These are phyloP conservation scores for Aspergillus bombycis DNA, from an alignment of 2,329 filamentous ascomycete species.

Conservation along the genomic window DNA sequence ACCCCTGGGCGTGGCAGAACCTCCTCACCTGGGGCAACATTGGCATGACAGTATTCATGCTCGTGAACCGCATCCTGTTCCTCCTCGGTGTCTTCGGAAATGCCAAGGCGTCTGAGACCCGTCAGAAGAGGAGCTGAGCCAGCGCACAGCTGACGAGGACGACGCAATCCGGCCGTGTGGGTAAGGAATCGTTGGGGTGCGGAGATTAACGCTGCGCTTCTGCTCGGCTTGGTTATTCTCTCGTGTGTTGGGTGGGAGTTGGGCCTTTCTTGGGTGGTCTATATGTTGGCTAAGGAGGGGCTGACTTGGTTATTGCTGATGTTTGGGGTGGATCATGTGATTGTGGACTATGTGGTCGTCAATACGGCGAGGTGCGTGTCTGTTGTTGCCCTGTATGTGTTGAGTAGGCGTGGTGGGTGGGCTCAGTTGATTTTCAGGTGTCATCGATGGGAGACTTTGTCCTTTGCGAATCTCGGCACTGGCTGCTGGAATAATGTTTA, in stretches of 20 bases:
- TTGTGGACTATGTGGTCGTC: neutral
- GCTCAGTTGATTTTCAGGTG: neutral
- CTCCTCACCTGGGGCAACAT: slow-evolving; percentile 74
- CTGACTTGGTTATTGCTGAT: neutral
- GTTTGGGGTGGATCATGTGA: neutral
- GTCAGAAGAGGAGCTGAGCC: slow-evolving; percentile 43
- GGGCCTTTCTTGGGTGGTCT: neutral
- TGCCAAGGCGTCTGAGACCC: slow-evolving; percentile 25
- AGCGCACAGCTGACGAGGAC: neutral
- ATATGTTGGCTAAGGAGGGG: neutral
- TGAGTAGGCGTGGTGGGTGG: neutral
- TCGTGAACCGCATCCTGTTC: slow-evolving; percentile 60
- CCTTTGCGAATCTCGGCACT: neutral
- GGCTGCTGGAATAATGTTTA: neutral
- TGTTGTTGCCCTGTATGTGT: neutral
- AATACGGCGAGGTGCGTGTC: neutral
- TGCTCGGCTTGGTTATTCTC: neutral
- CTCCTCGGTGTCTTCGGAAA: slow-evolving; percentile 63
- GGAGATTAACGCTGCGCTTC: neutral
- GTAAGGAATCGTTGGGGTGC: neutral
- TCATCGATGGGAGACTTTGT: neutral
- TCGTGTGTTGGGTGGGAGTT: neutral
- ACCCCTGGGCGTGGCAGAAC: slow-evolving; percentile 64
- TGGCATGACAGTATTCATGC: slow-evolving; percentile 64
- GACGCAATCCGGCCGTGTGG: neutral